Percentiles rank a stretch among this genome's conserved stretches.
phyloP scores from a whole-genome alignment of 1,284 basidiomycete species.

The Polyporus tsugae region DNA sequence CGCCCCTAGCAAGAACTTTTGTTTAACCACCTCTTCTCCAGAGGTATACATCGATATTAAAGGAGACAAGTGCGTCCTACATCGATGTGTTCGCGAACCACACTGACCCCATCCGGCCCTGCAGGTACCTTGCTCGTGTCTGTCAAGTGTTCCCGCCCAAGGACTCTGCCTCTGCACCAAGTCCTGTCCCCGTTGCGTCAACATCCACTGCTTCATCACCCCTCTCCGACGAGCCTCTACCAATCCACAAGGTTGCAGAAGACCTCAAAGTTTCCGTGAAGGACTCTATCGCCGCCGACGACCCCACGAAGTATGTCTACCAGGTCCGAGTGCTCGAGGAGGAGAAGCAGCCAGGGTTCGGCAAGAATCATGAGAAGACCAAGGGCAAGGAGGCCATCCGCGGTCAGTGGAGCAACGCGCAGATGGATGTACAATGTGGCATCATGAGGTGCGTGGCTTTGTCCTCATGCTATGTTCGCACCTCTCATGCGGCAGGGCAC shows the following conservation, averaged over 20 bases:
- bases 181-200: conserved; percentile 33
- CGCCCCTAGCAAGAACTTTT: background rate
- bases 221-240: conserved; percentile 36
- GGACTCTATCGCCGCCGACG: conserved; percentile 77
- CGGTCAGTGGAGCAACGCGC: conserved; percentile 67
- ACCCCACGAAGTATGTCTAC: conserved; percentile 88
- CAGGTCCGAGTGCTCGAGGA: conserved; percentile 86
- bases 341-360: conserved; percentile 71
- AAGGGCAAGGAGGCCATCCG: conserved; percentile 54
- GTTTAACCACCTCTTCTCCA: background rate
- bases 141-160: conserved; percentile 78
- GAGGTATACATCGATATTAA: conserved; percentile 75
- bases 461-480: background rate
- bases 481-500: conserved; percentile 8
- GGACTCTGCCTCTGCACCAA: conserved; percentile 16
- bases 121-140: conserved; percentile 81
- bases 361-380: conserved; percentile 57
- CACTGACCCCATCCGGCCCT: conserved; percentile 30
- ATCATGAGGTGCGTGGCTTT: conserved; percentile 75
- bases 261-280: conserved; percentile 82
- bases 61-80: conserved; percentile 74
- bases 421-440: conserved; percentile 84
- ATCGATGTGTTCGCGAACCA: conserved; percentile 31
- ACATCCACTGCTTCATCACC: conserved; percentile 42
- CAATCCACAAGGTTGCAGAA: conserved; percentile 74